Evolutionary conservation across 2,329 filamentous ascomycete species (phyloP).

Genomic region (Epichloe festucae): DNA sequence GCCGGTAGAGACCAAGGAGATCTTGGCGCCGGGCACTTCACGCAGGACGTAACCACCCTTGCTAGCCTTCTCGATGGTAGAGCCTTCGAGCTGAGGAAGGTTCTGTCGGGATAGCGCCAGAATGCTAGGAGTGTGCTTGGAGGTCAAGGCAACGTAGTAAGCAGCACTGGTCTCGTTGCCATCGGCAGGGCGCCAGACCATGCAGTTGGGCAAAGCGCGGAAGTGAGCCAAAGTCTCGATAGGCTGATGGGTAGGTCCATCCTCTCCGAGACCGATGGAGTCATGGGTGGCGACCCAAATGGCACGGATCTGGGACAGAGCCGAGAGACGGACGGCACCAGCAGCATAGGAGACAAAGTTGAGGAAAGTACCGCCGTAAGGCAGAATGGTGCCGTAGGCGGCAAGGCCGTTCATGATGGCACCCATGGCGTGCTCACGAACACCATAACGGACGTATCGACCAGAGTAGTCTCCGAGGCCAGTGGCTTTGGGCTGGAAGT

Average conservation of each 20-base stretch:
- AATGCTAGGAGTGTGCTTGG: constrained; percentile 82
- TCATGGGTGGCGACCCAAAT: constrained; percentile 98
- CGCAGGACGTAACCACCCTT: constrained; percentile 93
- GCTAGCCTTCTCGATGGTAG: constrained; percentile 73
- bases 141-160: constrained; percentile 89
- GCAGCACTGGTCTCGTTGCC: constrained; percentile 97
- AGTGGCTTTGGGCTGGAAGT: constrained; percentile 86
- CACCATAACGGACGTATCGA: constrained; percentile 86
- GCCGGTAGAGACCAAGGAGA: constrained; percentile 89
- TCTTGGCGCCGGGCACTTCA: constrained; percentile 68
- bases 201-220: constrained; percentile 96
- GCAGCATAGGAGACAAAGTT: constrained; percentile 99
- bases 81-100: constrained; percentile 92
- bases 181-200: constrained; percentile 98
- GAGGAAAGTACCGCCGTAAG: constrained; percentile 91
- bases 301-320: constrained; percentile 77
- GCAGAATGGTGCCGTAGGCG: constrained; percentile 89
- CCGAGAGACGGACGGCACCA: constrained; percentile 85
- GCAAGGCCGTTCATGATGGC: constrained; percentile 90
- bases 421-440: constrained; percentile 85
- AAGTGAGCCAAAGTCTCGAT: constrained; percentile 98
- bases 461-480: constrained; percentile 82
- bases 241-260: constrained; percentile 96
- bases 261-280: constrained; percentile 97
- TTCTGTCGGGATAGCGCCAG: constrained; percentile 95